phyloP scores from a whole-genome alignment of 2,329 filamentous ascomycete species.

The Colletotrichum sp. region DNA sequence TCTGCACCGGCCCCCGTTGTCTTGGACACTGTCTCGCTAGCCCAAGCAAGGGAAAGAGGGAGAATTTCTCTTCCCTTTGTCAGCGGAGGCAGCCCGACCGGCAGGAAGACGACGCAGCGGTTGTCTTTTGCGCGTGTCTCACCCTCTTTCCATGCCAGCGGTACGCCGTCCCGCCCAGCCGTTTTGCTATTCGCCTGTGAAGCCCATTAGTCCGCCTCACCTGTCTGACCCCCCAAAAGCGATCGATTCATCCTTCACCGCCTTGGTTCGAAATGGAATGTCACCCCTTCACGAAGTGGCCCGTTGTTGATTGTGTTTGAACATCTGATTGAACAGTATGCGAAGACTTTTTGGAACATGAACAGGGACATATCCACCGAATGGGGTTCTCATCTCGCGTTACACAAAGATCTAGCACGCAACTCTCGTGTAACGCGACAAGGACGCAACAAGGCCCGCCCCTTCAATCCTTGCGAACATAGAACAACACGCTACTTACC shows the following conservation, averaged over 20 bases:
- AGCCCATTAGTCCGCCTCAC: neutral
- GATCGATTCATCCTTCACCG: neutral
- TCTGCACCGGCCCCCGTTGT: conserved; percentile 7
- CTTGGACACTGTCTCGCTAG: conserved; percentile 2
- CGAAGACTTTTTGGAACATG: neutral
- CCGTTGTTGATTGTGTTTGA: neutral
- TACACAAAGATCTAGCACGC: neutral
- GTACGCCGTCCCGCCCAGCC: conserved; percentile 16
- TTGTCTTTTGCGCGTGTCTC: neutral
- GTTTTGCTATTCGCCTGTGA: neutral
- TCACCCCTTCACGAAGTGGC: neutral
- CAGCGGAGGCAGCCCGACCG: neutral
- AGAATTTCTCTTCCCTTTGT: neutral
- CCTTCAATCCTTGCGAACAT: neutral
- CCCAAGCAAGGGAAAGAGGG: neutral
- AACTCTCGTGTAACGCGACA: neutral
- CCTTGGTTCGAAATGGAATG: neutral
- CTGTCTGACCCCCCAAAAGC: neutral
- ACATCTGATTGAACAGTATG: neutral
- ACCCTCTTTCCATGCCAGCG: conserved; percentile 4
- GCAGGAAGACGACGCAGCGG: neutral
- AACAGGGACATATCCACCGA: neutral
- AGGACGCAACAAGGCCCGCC: neutral
- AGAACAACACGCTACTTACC: neutral
- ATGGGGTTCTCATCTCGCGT: neutral